Conservation (phyloP, 2,329 filamentous ascomycete species). For the Apiospora marii region DNA sequence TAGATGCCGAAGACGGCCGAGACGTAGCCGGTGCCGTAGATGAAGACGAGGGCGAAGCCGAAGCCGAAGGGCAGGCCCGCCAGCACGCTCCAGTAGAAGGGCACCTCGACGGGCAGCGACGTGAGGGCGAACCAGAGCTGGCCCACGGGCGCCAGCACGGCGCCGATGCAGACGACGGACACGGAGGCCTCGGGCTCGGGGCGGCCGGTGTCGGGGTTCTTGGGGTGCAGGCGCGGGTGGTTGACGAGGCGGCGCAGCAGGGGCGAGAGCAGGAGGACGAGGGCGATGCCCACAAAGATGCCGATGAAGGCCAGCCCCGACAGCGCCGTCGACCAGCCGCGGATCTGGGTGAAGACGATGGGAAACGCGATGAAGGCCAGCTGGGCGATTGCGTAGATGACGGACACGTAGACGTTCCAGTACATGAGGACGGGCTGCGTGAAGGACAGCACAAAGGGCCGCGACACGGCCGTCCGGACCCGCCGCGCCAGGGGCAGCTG, state of each 20-base stretch:
- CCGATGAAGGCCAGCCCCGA: constrained; percentile 55
- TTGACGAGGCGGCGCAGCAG: constrained; percentile 61
- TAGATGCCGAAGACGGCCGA: constrained; percentile 71
- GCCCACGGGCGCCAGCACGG: constrained; percentile 64
- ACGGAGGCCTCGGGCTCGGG: constrained; percentile 69
- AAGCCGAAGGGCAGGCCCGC: constrained; percentile 70
- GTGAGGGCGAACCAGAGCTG: constrained; percentile 73
- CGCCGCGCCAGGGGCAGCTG: constrained; percentile 59
- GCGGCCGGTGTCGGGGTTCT: constrained; percentile 65
- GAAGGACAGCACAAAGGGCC: constrained; percentile 67
- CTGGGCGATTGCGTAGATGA: constrained; percentile 71
- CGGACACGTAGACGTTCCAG: constrained; percentile 69
- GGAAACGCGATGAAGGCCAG: constrained; percentile 72
- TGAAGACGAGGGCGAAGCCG: constrained; percentile 70
- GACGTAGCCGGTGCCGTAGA: constrained; percentile 70
- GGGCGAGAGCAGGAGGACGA: constrained; percentile 50
- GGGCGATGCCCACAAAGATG: constrained; percentile 28
- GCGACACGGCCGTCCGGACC: constrained; percentile 64
- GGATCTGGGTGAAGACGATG: constrained; percentile 63
- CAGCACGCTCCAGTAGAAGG: constrained; percentile 67
- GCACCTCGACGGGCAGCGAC: constrained; percentile 63
- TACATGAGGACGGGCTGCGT: constrained; percentile 62
- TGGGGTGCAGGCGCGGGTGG: constrained; percentile 51
- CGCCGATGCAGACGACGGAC: constrained; percentile 67
- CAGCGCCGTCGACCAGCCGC: constrained; percentile 66